Evolutionary conservation across 2,329 filamentous ascomycete genomes (phyloP), one percentile per base, ranked within the genome.

Genomic region (Aspergillus quadricinctus): DNA sequence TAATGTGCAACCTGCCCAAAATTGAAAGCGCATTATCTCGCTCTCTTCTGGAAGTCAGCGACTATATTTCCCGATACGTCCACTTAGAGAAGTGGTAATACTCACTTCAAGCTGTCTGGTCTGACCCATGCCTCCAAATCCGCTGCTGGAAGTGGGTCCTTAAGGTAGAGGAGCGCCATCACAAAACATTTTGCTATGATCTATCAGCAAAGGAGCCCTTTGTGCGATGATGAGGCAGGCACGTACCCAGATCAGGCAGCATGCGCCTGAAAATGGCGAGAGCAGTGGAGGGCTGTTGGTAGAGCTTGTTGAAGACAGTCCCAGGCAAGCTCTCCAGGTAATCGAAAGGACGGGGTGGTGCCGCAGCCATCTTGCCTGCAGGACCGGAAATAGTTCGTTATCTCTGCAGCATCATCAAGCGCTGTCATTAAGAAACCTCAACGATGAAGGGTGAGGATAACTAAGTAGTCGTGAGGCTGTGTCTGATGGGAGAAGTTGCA

Each of bases 201-300:
- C 9, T 40, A 17, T 37, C 28, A 46, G 43, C 11, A 29, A 64
- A 55, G 54, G 41, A 58, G 59, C 63, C 17, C 28, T 49, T 19
- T 17, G 11, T 37, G 41, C 53, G 29, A 54, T 50, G 17, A 23
- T 49, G 10, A 28, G 54, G 49, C 59, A 64, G 56, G 57, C 50
- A 53, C 78, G 68, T 80, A 92, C 89, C 91, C 59, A 97, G 78
- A 69, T 95, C 89, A 56, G 94, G 91, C 57, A 99, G 83, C 92
- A 99, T 97, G 77, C 94, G 92, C 64, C 94, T 86, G 74, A 97
- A 97, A 68, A 99, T 92, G 64, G 94, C 94, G 63, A 99, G 86
- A 40, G 92, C 89, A 1, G 94, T 96, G 45, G 93, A 96, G 29
- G 94, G 94, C 80, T 97, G 92, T 77, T 92, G 89, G 81, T 99